Conservation (phyloP, 2,329 filamentous ascomycete genomes). For the Diaporthe citriasiana region DNA sequence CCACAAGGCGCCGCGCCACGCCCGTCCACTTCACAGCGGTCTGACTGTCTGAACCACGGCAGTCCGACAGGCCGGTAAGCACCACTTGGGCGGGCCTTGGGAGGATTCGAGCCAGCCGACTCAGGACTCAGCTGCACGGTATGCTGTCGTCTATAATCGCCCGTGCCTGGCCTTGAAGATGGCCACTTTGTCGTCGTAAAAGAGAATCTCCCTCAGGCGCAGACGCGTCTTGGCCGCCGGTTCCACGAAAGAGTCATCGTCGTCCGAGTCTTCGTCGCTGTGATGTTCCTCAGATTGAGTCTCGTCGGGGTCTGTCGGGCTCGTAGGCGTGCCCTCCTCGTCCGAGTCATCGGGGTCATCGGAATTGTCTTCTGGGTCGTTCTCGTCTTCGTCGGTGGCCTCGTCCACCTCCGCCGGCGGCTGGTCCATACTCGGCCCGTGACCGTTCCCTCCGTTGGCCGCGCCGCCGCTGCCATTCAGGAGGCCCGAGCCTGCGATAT, state of each 20-base stretch:
- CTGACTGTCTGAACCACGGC: no score
- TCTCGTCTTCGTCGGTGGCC: conserved; percentile 51
- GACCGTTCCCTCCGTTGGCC: conserved; percentile 39
- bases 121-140: background rate
- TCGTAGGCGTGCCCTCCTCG: conserved; percentile 46
- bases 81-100: background rate
- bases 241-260: conserved; percentile 65
- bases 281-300: conserved; percentile 52
- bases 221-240: conserved; percentile 62
- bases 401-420: conserved; percentile 43
- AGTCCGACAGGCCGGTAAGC: background rate
- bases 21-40: background rate
- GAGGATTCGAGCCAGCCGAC: background rate
- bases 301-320: conserved; percentile 47
- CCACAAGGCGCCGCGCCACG: background rate
- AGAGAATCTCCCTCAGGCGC: conserved; percentile 82
- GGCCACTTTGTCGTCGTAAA: conserved; percentile 86
- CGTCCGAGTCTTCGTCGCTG: conserved; percentile 53
- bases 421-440: conserved; percentile 42
- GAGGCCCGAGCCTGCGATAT: conserved; percentile 49
- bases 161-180: conserved; percentile 84
- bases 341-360: conserved; percentile 63
- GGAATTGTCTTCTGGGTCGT: conserved; percentile 52
- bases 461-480: conserved; percentile 35
- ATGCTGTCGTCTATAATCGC: conserved; percentile 51